phyloP scores from a whole-genome alignment of 2,329 filamentous ascomycete species.

The Coccinonectria pachysandricola region DNA sequence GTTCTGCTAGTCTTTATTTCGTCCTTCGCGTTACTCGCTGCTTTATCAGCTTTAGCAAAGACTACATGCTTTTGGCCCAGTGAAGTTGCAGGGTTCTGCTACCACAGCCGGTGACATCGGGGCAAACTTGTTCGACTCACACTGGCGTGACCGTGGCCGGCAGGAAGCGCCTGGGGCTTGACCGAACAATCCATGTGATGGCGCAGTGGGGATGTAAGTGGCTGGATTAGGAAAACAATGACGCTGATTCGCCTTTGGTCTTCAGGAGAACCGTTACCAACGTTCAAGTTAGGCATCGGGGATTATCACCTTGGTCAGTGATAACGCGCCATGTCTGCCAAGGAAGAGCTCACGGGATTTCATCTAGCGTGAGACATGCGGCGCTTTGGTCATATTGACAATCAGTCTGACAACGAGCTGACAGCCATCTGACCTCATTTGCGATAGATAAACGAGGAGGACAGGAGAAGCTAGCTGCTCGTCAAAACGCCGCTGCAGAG shows the following conservation, averaged over 20 bases:
- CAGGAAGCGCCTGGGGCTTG: constrained; percentile 13
- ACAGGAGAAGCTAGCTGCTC: too few relatives aligned
- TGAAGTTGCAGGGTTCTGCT: too few relatives aligned
- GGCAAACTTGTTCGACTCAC: too few relatives aligned
- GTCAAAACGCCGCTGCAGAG: too few relatives aligned
- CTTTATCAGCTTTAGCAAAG: too few relatives aligned
- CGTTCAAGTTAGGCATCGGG: too few relatives aligned
- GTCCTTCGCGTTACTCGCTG: too few relatives aligned
- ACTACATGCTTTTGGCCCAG: too few relatives aligned
- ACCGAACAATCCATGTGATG: constrained; percentile 17
- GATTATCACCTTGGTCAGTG: constrained; percentile 5
- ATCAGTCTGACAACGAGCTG: constrained; percentile 4
- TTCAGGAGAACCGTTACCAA: too few relatives aligned
- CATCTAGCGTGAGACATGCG: constrained; percentile 14
- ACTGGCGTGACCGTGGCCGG: constrained; percentile 17
- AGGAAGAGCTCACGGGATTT: constrained; percentile 17
- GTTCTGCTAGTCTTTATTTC: too few relatives aligned
- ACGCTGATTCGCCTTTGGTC: constrained; percentile 12
- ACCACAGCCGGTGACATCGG: too few relatives aligned
- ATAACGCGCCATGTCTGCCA: constrained; percentile 12
- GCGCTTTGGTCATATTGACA: too few relatives aligned
- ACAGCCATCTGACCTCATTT: constrained; percentile 11
- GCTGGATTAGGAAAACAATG: constrained; percentile 19
- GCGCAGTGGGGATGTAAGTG: constrained; percentile 13
- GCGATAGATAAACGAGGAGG: constrained; percentile 1